Conservation (phyloP, 2,329 filamentous ascomycete species). For the Daldinia eschscholtzii region DNA sequence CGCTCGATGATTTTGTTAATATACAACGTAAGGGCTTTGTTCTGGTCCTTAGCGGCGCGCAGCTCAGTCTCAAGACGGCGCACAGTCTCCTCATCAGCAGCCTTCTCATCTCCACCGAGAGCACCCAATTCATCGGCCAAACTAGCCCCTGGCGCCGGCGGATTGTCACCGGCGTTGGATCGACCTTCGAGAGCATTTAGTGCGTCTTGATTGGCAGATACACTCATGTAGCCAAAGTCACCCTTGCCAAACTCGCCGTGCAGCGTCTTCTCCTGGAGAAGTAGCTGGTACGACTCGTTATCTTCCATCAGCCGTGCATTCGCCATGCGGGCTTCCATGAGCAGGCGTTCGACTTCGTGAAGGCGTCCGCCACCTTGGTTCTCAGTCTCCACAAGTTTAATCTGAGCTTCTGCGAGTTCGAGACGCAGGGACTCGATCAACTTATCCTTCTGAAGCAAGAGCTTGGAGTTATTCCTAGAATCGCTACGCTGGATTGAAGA, state of each 20-base stretch:
- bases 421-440: constrained; percentile 92
- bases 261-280: constrained; percentile 93
- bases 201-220: constrained; percentile 72
- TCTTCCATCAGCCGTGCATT: constrained; percentile 98
- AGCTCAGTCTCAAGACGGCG: constrained; percentile 83
- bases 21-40: constrained; percentile 96
- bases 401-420: constrained; percentile 93
- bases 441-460: constrained; percentile 95
- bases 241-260: constrained; percentile 91
- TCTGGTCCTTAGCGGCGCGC: constrained; percentile 87
- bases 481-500: constrained; percentile 88
- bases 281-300: constrained; percentile 96
- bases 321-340: constrained; percentile 93
- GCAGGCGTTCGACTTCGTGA: constrained; percentile 88
- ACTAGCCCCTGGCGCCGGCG: constrained; percentile 61
- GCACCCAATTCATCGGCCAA: constrained; percentile 89
- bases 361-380: constrained; percentile 90
- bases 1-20: constrained; percentile 99
- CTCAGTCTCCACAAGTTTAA: constrained; percentile 94
- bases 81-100: constrained; percentile 71
- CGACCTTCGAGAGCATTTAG: constrained; percentile 73
- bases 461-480: constrained; percentile 88
- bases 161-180: constrained; percentile 46
- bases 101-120: constrained; percentile 70
- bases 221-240: constrained; percentile 79